Base-by-base conservation (phyloP, 1,139 yeast genomes). In the Suhomyces coccinellae region DNA sequence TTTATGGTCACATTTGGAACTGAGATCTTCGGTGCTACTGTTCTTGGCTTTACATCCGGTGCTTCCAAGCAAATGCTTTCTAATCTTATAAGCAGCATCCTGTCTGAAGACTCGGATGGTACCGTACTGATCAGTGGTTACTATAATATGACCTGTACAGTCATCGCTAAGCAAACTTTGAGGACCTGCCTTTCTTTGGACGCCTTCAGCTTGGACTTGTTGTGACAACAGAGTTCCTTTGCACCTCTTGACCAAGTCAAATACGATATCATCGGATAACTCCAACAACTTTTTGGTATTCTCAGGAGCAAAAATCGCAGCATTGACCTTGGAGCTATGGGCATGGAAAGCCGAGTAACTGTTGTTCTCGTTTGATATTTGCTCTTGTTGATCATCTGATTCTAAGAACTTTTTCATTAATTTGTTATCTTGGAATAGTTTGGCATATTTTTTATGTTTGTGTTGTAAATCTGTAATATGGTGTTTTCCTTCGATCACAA, bases 301-400 rank as follows among this genome's bases (percentile, higher is more conserved):
- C n/a, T 78, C 68, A 0, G 97, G 97, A 0, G 96, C 97, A 66
- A 89, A 82, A 0, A 81, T 57, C 0, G 96, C 93, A 16, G 80
- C 82, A 38, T 93, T 89, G 20, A 89, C 87, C 35, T 80, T 77
- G 0, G 85, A 71, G 54, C 80, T 82, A 63, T 87, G 90, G 0
- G 95, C 89, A 63, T 86, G 95, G 61, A 89, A 87, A 4, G 87
- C 75, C 4, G 86, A 74, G 59, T 82, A 82, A 50, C 80, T 70
- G 40, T 67, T 67, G 55, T 79, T 79, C 48, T 78, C 82, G 49
- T 75, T 71, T 6, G 79, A 63, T 41, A 72, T 59, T 44, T 61
- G 64, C 17, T 65, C 69, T 20, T 57, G 44, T 11, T 41, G 37
- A 36, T 58, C 56, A 30, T 57, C 55, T 14, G 56, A 53, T 17